Evolutionary conservation across 1,139 yeast species (phyloP), one percentile per base, ranked within the genome.

Genomic region (Scheffersomyces parashehatae): DNA sequence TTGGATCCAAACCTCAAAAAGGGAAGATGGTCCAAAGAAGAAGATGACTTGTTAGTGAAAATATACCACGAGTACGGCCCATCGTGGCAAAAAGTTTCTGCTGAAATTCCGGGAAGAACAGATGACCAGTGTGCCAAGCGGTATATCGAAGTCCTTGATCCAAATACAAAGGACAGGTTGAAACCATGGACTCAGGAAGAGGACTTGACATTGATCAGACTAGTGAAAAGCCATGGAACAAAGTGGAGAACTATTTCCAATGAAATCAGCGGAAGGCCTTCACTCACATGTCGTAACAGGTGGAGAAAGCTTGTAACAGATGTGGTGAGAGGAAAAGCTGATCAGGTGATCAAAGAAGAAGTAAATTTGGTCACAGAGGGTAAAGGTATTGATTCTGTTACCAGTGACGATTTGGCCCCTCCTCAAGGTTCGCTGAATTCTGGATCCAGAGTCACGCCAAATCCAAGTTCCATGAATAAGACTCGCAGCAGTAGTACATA

Each of bases 101-200:
- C 75, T 41, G 83, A 79, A 42, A 86, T 90, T 10, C 78, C 81
- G 1, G 96, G 97, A 3, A 73, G 98, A 56, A 91, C 96, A 1
- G 97, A 90, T 59, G 97, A 90, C 62, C 98, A 91, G 66, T 91
- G 97, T 67, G 89, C 96, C 2, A 91, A 91, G 58, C 68, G 98
- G 52, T 91, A 89, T 62, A 82, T 85, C 15, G 98, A 91, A 57
- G 96, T 90, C 1, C 66, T 91, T 46, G 95, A 88, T 54, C 97
- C 97, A 2, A 77, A 67, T 53, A 84, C 93, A 4, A 82, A 83
- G 46, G 90, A 87, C 53, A 68, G 97, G 42, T 70, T 89, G 38
- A 78, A 88, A 51, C 84, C 87, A 4, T 91, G 98, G 98, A 72
- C 82, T 0, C 58, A 76, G 33, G 88, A 82, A 11, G 97, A 91